phyloP scores from a whole-genome alignment of 257 asterid species.

The Solanum medicagineum region DNA sequence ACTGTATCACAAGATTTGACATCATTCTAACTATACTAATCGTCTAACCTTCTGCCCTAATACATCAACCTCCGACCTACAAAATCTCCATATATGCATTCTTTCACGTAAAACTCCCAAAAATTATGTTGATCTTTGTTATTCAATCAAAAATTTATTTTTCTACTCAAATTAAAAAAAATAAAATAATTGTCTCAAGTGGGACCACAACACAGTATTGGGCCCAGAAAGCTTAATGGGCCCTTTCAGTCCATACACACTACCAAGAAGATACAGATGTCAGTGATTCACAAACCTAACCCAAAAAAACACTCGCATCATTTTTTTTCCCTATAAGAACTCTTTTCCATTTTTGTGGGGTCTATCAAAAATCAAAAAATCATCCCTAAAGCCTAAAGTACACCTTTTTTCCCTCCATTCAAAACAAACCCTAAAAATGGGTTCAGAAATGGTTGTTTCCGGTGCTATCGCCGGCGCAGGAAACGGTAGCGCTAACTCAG shows the following conservation, averaged over 20 bases:
- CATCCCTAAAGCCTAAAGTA: background rate
- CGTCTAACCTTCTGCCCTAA: no score
- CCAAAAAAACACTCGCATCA: background rate
- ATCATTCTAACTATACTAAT: no score
- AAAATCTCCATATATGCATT: no score
- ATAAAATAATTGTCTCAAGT: background rate
- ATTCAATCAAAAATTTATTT: no score
- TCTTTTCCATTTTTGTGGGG: background rate
- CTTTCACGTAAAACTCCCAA: no score
- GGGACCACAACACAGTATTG: background rate
- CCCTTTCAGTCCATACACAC: background rate
- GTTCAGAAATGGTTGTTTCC: conserved; percentile 1
- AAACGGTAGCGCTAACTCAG: background rate
- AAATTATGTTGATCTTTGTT: no score
- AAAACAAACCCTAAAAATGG: background rate
- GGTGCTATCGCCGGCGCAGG: background rate
- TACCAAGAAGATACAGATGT: background rate
- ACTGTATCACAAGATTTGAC: no score
- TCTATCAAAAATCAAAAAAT: background rate
- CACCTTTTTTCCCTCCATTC: background rate
- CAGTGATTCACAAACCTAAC: background rate
- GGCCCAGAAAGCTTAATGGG: background rate
- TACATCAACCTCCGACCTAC: no score
- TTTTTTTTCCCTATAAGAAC: background rate
- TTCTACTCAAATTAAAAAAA: background rate